A percentile compares a stretch with the other conserved stretches of the same genome.
phyloP scores from a whole-genome alignment of 2,329 filamentous ascomycete genomes.

The Colletotrichum melonis region DNA sequence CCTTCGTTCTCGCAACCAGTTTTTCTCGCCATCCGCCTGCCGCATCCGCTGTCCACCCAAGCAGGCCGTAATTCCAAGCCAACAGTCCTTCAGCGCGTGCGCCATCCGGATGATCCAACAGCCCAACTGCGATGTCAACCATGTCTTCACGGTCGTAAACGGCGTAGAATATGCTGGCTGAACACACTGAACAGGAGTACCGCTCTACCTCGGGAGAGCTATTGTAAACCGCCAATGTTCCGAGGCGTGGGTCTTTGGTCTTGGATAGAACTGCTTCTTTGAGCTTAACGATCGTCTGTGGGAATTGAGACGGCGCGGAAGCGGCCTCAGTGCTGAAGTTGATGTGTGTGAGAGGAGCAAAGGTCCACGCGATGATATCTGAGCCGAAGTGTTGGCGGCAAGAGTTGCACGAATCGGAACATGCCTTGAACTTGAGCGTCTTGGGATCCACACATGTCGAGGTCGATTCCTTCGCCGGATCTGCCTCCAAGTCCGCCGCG shows the following conservation, averaged over 20 bases:
- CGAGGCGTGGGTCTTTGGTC: conserved; percentile 49
- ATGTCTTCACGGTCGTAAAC: conserved; percentile 49
- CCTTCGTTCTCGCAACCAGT: conserved; percentile 44
- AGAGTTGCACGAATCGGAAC: conserved; percentile 59
- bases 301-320: conserved; percentile 40
- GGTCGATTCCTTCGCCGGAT: conserved; percentile 43
- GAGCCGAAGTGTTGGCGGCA: conserved; percentile 55
- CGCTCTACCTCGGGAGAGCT: conserved; percentile 58
- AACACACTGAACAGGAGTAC: conserved; percentile 61
- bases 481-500: conserved; percentile 43
- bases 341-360: conserved; percentile 51
- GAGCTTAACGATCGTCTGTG: conserved; percentile 44
- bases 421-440: conserved; percentile 51
- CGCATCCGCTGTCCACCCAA: conserved; percentile 46
- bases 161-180: conserved; percentile 59
- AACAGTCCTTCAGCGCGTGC: conserved; percentile 58
- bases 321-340: conserved; percentile 40
- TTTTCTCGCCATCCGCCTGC: conserved; percentile 54
- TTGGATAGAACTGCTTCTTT: conserved; percentile 45
- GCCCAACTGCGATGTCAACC: conserved; percentile 56
- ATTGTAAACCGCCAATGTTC: conserved; percentile 55
- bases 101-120: conserved; percentile 56
- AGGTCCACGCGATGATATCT: conserved; percentile 60
- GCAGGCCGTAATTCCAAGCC: conserved; percentile 52
- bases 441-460: conserved; percentile 56